Percentiles rank a stretch among this genome's conserved stretches.
These are phyloP conservation scores for Paraglomus brasilianum DNA, from an alignment of 192 early-diverging fungal genomes.

Conservation along the genomic window DNA sequence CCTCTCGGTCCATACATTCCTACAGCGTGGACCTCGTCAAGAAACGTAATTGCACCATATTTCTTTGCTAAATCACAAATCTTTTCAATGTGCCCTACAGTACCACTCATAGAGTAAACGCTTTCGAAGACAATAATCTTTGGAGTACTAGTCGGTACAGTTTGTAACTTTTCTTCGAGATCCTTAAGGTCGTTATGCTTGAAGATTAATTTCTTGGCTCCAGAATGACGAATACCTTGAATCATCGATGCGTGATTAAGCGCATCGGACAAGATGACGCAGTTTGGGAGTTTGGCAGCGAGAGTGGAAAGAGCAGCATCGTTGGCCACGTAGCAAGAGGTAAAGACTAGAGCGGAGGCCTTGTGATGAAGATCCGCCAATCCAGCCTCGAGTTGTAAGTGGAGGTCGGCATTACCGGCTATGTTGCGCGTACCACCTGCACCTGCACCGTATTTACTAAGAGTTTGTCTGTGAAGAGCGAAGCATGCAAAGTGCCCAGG, in stretches of 20 bases:
- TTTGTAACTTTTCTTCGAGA: constrained; percentile 80
- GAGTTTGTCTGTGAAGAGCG: constrained; percentile 54
- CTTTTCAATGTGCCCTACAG: constrained; percentile 87
- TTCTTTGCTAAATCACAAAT: constrained; percentile 88
- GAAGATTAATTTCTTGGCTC: constrained; percentile 86
- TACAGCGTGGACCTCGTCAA: constrained; percentile 99
- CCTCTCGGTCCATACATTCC: constrained; percentile 96
- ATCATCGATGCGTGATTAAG: constrained; percentile 99
- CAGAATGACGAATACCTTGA: constrained; percentile 92
- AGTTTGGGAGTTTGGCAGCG: constrained; percentile 82
- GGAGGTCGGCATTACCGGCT: constrained; percentile 95
- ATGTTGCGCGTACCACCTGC: constrained; percentile 99
- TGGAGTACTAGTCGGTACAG: constrained; percentile 77
- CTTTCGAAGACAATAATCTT: constrained; percentile 97
- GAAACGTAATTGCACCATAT: constrained; percentile 95
- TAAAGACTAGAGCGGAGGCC: constrained; percentile 88
- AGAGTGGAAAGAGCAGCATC: constrained; percentile 93
- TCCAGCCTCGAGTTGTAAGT: constrained; percentile 88
- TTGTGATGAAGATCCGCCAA: constrained; percentile 92
- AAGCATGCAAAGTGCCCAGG: too few relatives aligned
- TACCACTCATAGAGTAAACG: constrained; percentile 97
- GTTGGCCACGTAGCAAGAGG: constrained; percentile 98
- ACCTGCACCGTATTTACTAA: constrained; percentile 96
- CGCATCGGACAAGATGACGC: constrained; percentile 92
- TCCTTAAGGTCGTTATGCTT: constrained; percentile 90